Percentiles rank a stretch among this genome's conserved stretches.
Evolutionary conservation across 1,139 yeast species (phyloP).

Genomic region (Yamadazyma diddensiae): DNA sequence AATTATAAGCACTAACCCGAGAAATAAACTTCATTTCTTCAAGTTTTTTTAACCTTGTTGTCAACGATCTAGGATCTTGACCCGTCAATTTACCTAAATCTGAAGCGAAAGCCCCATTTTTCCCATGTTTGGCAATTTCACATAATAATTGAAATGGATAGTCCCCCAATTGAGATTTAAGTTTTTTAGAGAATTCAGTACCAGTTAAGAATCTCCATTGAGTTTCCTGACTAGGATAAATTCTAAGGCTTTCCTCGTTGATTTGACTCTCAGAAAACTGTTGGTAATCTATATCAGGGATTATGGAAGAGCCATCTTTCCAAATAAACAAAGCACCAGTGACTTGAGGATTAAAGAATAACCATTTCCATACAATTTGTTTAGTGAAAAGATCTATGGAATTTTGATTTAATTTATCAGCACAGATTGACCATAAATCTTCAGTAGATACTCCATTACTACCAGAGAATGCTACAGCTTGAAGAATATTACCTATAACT

Average conservation of each 20-base stretch:
- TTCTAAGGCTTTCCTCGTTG: slow-evolving; percentile 17
- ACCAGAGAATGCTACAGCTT: slow-evolving; percentile 37
- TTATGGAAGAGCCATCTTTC: slow-evolving; percentile 14
- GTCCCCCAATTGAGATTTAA: slow-evolving; percentile 36
- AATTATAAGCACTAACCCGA: slow-evolving; percentile 37
- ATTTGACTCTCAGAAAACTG: slow-evolving; percentile 20
- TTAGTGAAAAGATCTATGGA: slow-evolving; percentile 33
- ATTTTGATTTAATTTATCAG: slow-evolving; percentile 17
- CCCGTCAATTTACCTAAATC: slow-evolving; percentile 53
- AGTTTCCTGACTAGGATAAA: slow-evolving; percentile 36
- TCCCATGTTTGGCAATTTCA: slow-evolving; percentile 54
- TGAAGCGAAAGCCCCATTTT: slow-evolving; percentile 56
- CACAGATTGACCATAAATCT: slow-evolving; percentile 31
- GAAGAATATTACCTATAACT: slow-evolving; percentile 26
- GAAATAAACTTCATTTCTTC: slow-evolving; percentile 48
- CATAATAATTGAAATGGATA: slow-evolving; percentile 40
- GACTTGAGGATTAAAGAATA: slow-evolving; percentile 23
- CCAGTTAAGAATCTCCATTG: slow-evolving; percentile 45
- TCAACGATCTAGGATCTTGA: slow-evolving; percentile 72
- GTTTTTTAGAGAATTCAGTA: slow-evolving; percentile 29
- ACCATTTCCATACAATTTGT: slow-evolving; percentile 41
- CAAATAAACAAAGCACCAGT: slow-evolving; percentile 13
- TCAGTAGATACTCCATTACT: slow-evolving; percentile 26
- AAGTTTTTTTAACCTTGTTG: slow-evolving; percentile 56
- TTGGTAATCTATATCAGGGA: slow-evolving; percentile 11